These are phyloP conservation scores for Aspergillus calidoustus DNA, from an alignment of 2,329 filamentous ascomycete genomes.

Conservation along the genomic window DNA sequence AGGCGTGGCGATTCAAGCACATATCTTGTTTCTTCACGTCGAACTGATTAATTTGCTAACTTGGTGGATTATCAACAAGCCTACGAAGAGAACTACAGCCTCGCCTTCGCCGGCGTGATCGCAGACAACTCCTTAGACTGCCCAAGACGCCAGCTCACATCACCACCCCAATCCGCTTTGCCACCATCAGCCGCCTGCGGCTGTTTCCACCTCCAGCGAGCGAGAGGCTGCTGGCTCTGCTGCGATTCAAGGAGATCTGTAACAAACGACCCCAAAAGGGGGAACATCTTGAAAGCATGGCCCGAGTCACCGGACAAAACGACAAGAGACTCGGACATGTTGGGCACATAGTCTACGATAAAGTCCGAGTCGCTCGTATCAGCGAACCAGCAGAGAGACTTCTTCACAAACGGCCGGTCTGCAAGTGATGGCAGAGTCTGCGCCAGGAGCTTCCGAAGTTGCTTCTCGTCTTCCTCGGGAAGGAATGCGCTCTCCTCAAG, in stretches of 20 bases:
- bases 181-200: conserved; percentile 28
- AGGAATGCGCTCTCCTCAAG: conserved; percentile 50
- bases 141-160: conserved; percentile 56
- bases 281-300: conserved; percentile 67
- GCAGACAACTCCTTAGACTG: conserved; percentile 34
- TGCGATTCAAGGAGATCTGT: conserved; percentile 51
- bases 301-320: conserved; percentile 52
- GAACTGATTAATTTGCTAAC: background rate
- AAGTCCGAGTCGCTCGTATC: conserved; percentile 66
- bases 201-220: conserved; percentile 59
- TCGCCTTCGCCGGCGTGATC: conserved; percentile 26
- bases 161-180: conserved; percentile 47
- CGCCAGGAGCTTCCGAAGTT: conserved; percentile 55
- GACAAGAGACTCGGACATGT: background rate
- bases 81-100: conserved; percentile 24
- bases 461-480: conserved; percentile 57
- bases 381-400: conserved; percentile 67
- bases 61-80: background rate
- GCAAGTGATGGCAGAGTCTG: conserved; percentile 59
- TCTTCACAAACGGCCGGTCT: conserved; percentile 60
- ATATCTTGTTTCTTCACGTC: background rate
- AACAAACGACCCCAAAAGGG: conserved; percentile 62
- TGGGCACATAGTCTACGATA: conserved; percentile 63
- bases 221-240: conserved; percentile 44
- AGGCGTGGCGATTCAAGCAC: background rate